Base-by-base conservation (phyloP, 805 yeast species). In the Barnettozyma botsteinii region DNA sequence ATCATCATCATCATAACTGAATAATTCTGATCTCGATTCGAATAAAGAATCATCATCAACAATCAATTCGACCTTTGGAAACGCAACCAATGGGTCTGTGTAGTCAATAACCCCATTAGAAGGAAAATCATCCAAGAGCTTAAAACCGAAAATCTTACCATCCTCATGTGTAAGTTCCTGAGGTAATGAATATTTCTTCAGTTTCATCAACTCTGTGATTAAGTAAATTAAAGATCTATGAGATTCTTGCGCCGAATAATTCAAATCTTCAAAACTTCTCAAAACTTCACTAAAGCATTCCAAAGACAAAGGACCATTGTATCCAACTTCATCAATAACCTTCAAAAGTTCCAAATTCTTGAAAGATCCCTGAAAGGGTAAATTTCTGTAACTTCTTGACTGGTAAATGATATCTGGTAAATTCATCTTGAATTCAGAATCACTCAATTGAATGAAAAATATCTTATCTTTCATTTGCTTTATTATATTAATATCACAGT, bases 381-480 rank as follows among this genome's bases (percentile, higher is more conserved):
- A 25, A 15, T 27, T 23, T 32, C 46, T 35, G 23, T 38, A 42
- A 22, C 33, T 32, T 32, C 46, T 38, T 6, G 46, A 42, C 6
- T 35, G 43, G 14, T 35, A 28, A 13, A 38, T n/a, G 7, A 33
- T 15, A 17, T 23, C 13, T 7, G 43, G 40, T 17, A 42, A 9
- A 10, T 38, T 11, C 5, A 38, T 21, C 4, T 17, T 14, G 3
- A 13, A 7, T 21, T 34, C 37, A 7, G 40, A 38, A 41, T 59
- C 63, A 45, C 57, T 49, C n/a, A 53, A 43, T 31, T 59, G 63
- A 17, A 59, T 49, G 31, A 49, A 50, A 35, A 57, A 57, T 4
- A 59, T 33, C 33, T 54, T 56, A 13, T 33, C 45, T 18, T 19
- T 30, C 25, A 48, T 49, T 15, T 49, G 42, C 24, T 33, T 35